A percentile compares a stretch with the other conserved stretches of the same genome.
Evolutionary conservation across 106 monocot species (phyloP).

Genomic region (Phalaenopsis equestris): DNA sequence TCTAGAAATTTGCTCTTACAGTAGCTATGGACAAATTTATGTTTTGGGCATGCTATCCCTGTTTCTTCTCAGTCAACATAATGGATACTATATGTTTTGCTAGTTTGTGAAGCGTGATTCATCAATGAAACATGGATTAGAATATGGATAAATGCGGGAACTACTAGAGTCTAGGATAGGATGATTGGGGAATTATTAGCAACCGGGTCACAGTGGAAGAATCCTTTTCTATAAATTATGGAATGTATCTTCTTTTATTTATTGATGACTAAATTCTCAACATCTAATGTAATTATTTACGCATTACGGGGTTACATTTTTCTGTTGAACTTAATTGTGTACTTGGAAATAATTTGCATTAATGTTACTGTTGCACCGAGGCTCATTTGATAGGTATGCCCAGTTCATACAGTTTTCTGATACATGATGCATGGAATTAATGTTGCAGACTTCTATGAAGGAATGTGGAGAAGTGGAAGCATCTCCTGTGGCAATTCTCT

Average conservation of each 20-base stretch:
- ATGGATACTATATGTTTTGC: background rate
- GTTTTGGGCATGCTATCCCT: background rate
- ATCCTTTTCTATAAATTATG: background rate
- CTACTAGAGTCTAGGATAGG: background rate
- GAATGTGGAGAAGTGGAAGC: constrained; percentile 18
- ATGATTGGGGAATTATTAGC: background rate
- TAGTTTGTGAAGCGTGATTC: background rate
- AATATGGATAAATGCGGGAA: constrained; percentile 1
- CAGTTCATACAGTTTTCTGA: background rate
- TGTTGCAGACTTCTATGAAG: constrained; percentile 23
- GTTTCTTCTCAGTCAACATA: background rate
- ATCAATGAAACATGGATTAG: background rate
- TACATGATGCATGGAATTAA: background rate
- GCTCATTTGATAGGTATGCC: background rate
- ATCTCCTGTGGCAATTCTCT: constrained; percentile 76
- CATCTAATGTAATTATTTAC: background rate
- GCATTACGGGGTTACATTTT: background rate
- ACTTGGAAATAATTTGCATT: constrained; percentile 3
- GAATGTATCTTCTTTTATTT: background rate
- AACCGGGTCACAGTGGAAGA: background rate
- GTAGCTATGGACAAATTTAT: background rate
- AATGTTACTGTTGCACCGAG: background rate
- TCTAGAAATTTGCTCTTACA: background rate
- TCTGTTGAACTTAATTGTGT: constrained; percentile 2
- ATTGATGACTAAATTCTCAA: constrained; percentile 1